Base-by-base conservation (phyloP, 495 filamentous ascomycete species). In the Chaetomium fimeti region DNA sequence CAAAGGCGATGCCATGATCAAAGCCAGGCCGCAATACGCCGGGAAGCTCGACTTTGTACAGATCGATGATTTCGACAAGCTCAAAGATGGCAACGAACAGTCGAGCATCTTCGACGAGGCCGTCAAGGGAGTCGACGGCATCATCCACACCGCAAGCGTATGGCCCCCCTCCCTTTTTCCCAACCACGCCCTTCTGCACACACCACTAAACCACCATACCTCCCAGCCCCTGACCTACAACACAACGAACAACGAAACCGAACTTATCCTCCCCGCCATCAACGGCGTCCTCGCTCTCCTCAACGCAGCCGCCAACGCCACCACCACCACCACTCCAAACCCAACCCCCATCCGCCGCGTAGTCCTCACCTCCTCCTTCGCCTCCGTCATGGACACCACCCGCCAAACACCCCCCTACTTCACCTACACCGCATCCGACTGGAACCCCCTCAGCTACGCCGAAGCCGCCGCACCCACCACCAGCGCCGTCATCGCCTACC, bases 251-350 rank as follows among this genome's bases (percentile, higher is more conserved):
- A 79, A 79, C 62, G 69, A 78, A 16, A 68, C 83, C 1, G 71
- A 76, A 20, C 82, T 91, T 47, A 72, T 90, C 28, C 81, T 87
- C 58, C 87, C 87, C 5, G 87, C 87, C 0, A 81, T 89, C 69
- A 86, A 86, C 68, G 88, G 88, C 36, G 89, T 87, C 22, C 87
- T 82, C 3, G 84, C 86, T n/a, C 82, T 91, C 51, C 69, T 91
- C 66, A 82, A 83, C 55, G 88, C 75, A 77, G 72, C 78, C n/a
- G 82, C 45, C 45, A n/a, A 18, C 43, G 16, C n/a, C n/a, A 47
- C 3, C 32, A 36, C 32, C 32, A 47, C 6, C 43, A 20, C n/a
- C 16, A 47, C 43, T 84, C n/a, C 3, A 27, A 2, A 65, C 0
- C 72, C 74, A 22, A 65, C 75, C 28, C 68, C 74, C 8, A 70